Evolutionary conservation across 1,284 basidiomycete species (phyloP).

Genomic region (Trichosporon asahii): DNA sequence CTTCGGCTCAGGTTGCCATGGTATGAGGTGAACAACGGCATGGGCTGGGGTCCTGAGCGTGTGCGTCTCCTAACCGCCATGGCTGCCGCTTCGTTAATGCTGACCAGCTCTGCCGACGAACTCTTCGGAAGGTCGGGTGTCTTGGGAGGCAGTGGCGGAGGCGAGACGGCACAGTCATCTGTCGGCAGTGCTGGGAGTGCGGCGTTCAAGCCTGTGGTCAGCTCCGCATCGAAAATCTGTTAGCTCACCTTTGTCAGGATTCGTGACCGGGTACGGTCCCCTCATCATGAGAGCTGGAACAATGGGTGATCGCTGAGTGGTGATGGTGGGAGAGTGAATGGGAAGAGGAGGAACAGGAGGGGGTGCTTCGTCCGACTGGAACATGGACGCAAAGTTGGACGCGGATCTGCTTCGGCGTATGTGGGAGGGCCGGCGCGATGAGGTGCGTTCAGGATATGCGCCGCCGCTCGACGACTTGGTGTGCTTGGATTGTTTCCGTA

Average conservation of each 20-base stretch:
- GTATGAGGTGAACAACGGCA: neutral
- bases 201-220: neutral
- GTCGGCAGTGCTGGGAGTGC: neutral
- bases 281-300: slow-evolving; percentile 5
- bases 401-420: neutral
- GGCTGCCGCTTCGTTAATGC: slow-evolving; percentile 8
- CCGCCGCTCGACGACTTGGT: slow-evolving; percentile 4
- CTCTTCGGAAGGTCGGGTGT: neutral
- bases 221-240: neutral
- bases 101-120: neutral
- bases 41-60: neutral
- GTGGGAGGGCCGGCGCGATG: neutral
- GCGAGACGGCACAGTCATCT: neutral
- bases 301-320: neutral
- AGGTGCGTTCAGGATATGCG: neutral
- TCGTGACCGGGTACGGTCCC: neutral
- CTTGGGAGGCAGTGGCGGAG: neutral
- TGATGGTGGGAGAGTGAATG: neutral
- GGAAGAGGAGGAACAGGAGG: slow-evolving; percentile 4
- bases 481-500: slow-evolving; percentile 7
- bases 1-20: slow-evolving; percentile 4
- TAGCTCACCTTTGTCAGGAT: neutral
- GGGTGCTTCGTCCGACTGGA: neutral
- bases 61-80: slow-evolving; percentile 3
- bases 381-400: slow-evolving; percentile 8